Percentiles rank a stretch among this genome's conserved stretches.
phyloP scores from a whole-genome alignment of 2,329 filamentous ascomycete species.

The Colletotrichum incanum region DNA sequence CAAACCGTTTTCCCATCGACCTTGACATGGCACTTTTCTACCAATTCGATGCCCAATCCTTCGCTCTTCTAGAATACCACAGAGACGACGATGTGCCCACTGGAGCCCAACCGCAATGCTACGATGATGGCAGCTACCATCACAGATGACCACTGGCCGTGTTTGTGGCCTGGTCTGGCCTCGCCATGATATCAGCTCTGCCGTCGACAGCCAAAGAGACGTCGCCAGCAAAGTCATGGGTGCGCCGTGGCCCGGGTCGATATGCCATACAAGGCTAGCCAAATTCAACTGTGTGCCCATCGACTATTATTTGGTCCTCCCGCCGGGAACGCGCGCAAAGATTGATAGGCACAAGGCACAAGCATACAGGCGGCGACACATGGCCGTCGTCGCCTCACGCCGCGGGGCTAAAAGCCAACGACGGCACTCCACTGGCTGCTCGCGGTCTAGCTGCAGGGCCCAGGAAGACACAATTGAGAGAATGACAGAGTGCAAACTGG shows the following conservation, averaged over 20 bases:
- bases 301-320: conserved; percentile 29
- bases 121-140: conserved; percentile 25
- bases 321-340: conserved; percentile 36
- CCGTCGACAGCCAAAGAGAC: conserved; percentile 37
- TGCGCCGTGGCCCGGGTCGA: conserved; percentile 35
- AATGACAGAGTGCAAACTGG: conserved; percentile 10
- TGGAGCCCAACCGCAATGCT: conserved; percentile 33
- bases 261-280: conserved; percentile 42
- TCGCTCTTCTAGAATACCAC: neutral
- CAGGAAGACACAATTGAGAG: conserved; percentile 23
- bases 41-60: conserved; percentile 35
- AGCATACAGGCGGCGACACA: conserved; percentile 26
- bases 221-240: conserved; percentile 42
- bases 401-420: conserved; percentile 8
- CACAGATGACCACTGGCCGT: conserved; percentile 20
- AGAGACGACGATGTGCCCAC: neutral
- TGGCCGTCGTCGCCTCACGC: conserved; percentile 29
- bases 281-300: conserved; percentile 6
- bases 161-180: conserved; percentile 26
- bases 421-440: conserved; percentile 19
- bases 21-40: neutral
- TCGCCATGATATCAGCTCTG: conserved; percentile 34
- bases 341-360: neutral
- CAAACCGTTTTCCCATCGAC: conserved; percentile 24
- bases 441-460: conserved; percentile 29